A percentile compares a stretch with the other conserved stretches of the same genome.
phyloP scores from a whole-genome alignment of 345 rosid genomes.

The Psidium guajava region DNA sequence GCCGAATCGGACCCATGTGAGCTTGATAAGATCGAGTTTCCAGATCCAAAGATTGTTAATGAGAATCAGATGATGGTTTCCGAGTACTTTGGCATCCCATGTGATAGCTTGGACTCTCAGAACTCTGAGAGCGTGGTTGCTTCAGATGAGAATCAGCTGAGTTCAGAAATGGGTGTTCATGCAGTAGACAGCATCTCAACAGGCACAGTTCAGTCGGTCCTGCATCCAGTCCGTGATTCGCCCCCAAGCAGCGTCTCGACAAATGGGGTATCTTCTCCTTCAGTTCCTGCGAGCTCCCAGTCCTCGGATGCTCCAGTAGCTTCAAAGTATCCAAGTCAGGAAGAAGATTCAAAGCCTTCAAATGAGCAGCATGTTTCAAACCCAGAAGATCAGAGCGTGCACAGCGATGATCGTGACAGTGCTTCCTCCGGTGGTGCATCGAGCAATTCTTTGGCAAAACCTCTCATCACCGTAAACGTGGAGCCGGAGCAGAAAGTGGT shows the following conservation, averaged over 20 bases:
- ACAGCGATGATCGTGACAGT: slow-evolving; percentile 29
- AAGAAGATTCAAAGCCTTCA: slow-evolving; percentile 24
- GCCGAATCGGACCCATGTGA: slow-evolving; percentile 42
- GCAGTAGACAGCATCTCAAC: slow-evolving; percentile 37
- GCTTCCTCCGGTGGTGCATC: slow-evolving; percentile 40
- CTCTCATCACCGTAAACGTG: slow-evolving; percentile 36
- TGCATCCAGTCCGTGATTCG: slow-evolving; percentile 51
- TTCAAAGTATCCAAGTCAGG: slow-evolving; percentile 1
- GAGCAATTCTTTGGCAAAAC: slow-evolving; percentile 28
- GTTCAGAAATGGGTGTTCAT: slow-evolving; percentile 28
- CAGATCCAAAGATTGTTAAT: slow-evolving; percentile 82
- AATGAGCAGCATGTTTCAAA: slow-evolving; percentile 34
- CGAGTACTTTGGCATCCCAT: slow-evolving; percentile 70
- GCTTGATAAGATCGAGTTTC: slow-evolving; percentile 85
- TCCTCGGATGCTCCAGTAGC: slow-evolving; percentile 26
- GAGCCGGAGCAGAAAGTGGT: slow-evolving; percentile 73
- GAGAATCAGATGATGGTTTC: slow-evolving; percentile 97
- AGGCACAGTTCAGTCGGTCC: slow-evolving; percentile 33
- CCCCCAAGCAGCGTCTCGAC: slow-evolving; percentile 76
- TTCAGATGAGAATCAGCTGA: slow-evolving; percentile 44
- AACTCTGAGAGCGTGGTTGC: slow-evolving; percentile 53
- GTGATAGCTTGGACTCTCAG: slow-evolving; percentile 46
- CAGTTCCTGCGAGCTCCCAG: slow-evolving; percentile 49
- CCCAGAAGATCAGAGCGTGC: slow-evolving; percentile 24
- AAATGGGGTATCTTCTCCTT: slow-evolving; percentile 67